Base-by-base conservation (phyloP, 2,329 filamentous ascomycete species). In the Fusarium haematococcum region DNA sequence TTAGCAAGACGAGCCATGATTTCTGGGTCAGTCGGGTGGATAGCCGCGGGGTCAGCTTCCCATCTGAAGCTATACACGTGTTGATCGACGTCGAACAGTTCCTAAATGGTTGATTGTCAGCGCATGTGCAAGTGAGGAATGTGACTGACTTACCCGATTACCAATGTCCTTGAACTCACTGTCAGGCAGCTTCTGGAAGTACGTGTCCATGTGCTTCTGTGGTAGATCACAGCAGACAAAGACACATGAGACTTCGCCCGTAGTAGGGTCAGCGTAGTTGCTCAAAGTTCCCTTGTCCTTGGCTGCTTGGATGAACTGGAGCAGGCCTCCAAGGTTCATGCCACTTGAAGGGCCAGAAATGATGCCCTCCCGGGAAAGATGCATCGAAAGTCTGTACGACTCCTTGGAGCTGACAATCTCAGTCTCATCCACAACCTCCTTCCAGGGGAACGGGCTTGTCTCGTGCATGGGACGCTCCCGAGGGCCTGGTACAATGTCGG, bases 1-100 rank as follows among this genome's bases (percentile, higher is more conserved):
- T 59, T 59, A 23, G 56, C 18, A 18, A 59, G 16, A 4, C 56
- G 32, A 27, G 39, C 35, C 56, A 59, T 59, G 16, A 59, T 35
- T 14, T 30, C 35, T 9, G 56, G 35, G 35, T 59, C 56, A 41
- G 56, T 59, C 5, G 56, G 56, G 35, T 59, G 56, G 23, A 59
- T 59, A 9, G 56, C 56, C 14, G 25, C 56, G 18, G 56, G 56
- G 18, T 59, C 56, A n/a, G 33, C 56, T 13, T 59, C 56, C 56
- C 56, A 59, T 37, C 56, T 59, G 56, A 59, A 59, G 23, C 56
- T 59, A 23, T 59, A 59, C 9, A 59, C 56, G 56, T 59, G 56
- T 25, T 59, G 56, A 39, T 59, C 56, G 56, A 59, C 56, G 41
- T 27, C 35, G 14, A 59, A 59, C 10, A 59, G 56, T 59, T 59